Conservation (phyloP, 805 yeast genomes). For the Zygoascus tannicola region DNA sequence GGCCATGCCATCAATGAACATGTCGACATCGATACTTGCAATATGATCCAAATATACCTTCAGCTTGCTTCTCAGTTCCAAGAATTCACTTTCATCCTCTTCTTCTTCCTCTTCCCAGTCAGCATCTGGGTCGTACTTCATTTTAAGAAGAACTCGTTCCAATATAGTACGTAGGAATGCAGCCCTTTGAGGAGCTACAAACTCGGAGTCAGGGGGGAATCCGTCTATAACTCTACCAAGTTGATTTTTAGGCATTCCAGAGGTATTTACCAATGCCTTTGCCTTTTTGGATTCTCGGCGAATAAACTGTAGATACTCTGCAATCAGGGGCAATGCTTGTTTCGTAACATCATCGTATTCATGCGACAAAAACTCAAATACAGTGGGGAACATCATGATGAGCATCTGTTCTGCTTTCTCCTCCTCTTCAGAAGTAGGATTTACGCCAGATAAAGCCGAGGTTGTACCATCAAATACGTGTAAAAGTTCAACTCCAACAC, state of each 20-base stretch:
- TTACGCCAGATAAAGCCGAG: conserved; percentile 1
- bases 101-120: conserved; percentile 55
- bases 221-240: conserved; percentile 18
- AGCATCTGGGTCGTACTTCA: conserved; percentile 70
- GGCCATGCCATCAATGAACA: conserved; percentile 53
- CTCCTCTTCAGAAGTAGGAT: conserved; percentile 20
- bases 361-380: conserved; percentile 61
- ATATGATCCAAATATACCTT: conserved; percentile 80
- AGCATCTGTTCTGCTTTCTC: conserved; percentile 37
- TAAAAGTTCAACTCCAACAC: conserved; percentile 69
- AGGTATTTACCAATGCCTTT: conserved; percentile 33
- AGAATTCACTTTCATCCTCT: conserved; percentile 68
- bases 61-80: conserved; percentile 65
- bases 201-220: conserved; percentile 23
- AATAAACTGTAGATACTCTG: conserved; percentile 60
- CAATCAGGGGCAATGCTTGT: conserved; percentile 74
- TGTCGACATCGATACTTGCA: conserved; percentile 46
- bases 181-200: conserved; percentile 30
- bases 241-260: conserved; percentile 26
- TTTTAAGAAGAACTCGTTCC: conserved; percentile 61
- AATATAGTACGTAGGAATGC: conserved; percentile 56
- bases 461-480: conserved; percentile 46
- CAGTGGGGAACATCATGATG: conserved; percentile 58
- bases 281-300: conserved; percentile 42
- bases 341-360: conserved; percentile 83